These are phyloP conservation scores for Ganoderma meredithae DNA, from an alignment of 1,284 basidiomycete genomes.

Conservation along the genomic window DNA sequence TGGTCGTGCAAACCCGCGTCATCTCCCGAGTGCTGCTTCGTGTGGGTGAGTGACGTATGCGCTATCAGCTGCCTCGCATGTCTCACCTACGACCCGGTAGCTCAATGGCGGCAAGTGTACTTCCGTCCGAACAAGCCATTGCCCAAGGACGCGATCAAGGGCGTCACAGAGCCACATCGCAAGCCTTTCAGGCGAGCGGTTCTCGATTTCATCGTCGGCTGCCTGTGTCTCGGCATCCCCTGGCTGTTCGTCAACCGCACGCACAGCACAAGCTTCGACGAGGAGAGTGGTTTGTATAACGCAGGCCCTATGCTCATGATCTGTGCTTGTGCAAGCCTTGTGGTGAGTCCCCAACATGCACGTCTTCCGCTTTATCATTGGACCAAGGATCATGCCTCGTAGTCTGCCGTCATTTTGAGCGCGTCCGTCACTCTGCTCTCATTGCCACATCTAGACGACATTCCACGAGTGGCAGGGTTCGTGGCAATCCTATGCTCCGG, in stretches of 20 bases:
- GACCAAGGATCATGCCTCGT: not conserved
- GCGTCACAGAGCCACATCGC: constrained; percentile 39
- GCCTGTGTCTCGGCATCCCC: constrained; percentile 75
- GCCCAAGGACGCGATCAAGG: constrained; percentile 55
- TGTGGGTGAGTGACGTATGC: constrained; percentile 54
- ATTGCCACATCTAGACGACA: constrained; percentile 69
- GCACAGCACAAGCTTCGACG: constrained; percentile 57
- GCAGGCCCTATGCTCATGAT: constrained; percentile 66
- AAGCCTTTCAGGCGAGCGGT: constrained; percentile 56
- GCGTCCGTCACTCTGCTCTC: constrained; percentile 81
- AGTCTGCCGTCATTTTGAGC: constrained; percentile 81
- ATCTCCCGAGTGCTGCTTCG: constrained; percentile 73
- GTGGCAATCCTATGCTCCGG: constrained; percentile 71
- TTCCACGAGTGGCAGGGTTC: constrained; percentile 67
- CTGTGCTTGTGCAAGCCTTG: constrained; percentile 70
- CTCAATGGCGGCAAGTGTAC: constrained; percentile 74
- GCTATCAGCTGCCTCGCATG: constrained; percentile 11
- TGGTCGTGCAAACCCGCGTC: constrained; percentile 69
- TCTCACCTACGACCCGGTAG: constrained; percentile 43
- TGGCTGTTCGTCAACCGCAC: constrained; percentile 69
- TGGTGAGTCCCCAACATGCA: constrained; percentile 53
- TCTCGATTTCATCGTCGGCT: constrained; percentile 63
- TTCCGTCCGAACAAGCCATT: constrained; percentile 70
- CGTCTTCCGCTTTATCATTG: not conserved
- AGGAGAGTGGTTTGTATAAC: constrained; percentile 62